Percentiles rank a stretch among this genome's conserved stretches.
Conservation (phyloP, 768 basidiomycete species). For the Mycena galericulata region DNA sequence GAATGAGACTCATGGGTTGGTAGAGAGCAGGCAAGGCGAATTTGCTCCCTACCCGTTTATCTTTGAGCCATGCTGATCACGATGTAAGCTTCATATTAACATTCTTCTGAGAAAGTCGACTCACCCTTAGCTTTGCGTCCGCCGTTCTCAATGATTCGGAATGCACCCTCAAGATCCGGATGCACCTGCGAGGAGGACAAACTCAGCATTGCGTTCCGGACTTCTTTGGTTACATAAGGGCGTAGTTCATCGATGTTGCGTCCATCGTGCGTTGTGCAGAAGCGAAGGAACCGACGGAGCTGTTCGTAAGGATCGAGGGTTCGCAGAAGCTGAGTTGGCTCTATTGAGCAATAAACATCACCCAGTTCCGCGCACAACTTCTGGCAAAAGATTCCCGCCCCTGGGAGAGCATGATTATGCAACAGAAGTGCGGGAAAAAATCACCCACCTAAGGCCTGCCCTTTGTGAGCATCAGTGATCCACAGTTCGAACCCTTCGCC, state of each 20-base stretch:
- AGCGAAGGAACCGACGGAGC: slow-evolving; percentile 35
- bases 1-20: slow-evolving; percentile 42
- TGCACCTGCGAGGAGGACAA: slow-evolving; percentile 36
- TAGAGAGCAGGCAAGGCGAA: slow-evolving; percentile 43
- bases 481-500: slow-evolving; percentile 36
- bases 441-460: slow-evolving; percentile 36
- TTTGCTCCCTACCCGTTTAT: slow-evolving; percentile 34
- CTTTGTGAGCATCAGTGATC: slow-evolving; percentile 42
- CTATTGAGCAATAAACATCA: slow-evolving; percentile 12
- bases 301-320: slow-evolving; percentile 43
- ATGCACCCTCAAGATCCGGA: slow-evolving; percentile 29
- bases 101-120: background rate
- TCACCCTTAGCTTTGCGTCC: slow-evolving; percentile 39
- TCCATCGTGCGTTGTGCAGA: slow-evolving; percentile 40
- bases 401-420: background rate
- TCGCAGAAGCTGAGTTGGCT: slow-evolving; percentile 24
- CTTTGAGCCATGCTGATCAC: slow-evolving; percentile 42
- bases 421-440: background rate
- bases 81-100: background rate
- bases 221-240: slow-evolving; percentile 4
- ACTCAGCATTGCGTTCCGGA: slow-evolving; percentile 39
- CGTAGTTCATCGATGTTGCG: slow-evolving; percentile 33
- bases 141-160: slow-evolving; percentile 13
- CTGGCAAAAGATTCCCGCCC: slow-evolving; percentile 30
- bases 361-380: slow-evolving; percentile 8